Evolutionary conservation across 2,329 filamentous ascomycete genomes (phyloP), one percentile per base, ranked within the genome.

Genomic region (Curvularia sp.): DNA sequence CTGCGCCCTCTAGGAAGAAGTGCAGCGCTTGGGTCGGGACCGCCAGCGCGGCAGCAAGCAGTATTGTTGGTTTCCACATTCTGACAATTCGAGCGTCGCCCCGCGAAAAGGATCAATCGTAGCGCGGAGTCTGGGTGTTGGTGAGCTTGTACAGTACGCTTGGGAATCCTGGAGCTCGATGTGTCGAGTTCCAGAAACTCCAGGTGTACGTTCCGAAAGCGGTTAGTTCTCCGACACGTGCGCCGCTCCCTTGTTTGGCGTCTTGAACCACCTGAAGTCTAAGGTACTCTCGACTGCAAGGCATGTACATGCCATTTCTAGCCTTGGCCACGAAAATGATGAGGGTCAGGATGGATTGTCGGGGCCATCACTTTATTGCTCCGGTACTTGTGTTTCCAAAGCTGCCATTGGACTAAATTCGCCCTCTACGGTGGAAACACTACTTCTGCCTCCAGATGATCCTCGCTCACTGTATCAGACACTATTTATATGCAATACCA

Each of bases 1-100:
- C 82, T 49, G 86, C 85, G 72, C 90, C 91, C 77, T 98, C 93
- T 78, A 98, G 89, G 83, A 91, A 98, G 85, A 99, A 96, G 87
- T 96, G 94, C 58, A 99, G 86, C 56, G 93, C 93, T 76, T 93
- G 90, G 62, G 90, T 87, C 60, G 88, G 87, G 35, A 84, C 74
- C 47, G 85, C 76, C 60, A 84, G 75, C 68, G 80, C 79, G 78
- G 93, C 82, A 61, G 89, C 83, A 73, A 92, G 83, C 66, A 92
- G 79, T 59, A 90, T 80, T 62, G 91, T 81, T 42, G 71, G 65
- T 53, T 62, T 73, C 75, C 75, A 76, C 75, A 76, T 76, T 52
- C 51, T 66, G 31, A 58, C 55, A 51, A 41, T 62, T 55, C 20
- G 26, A 44, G 13, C 44, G 13, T 12, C 62, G 56, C 66, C 70